Conservation (phyloP, 139 green algal species). For the Chlamydomonas sp. region DNA sequence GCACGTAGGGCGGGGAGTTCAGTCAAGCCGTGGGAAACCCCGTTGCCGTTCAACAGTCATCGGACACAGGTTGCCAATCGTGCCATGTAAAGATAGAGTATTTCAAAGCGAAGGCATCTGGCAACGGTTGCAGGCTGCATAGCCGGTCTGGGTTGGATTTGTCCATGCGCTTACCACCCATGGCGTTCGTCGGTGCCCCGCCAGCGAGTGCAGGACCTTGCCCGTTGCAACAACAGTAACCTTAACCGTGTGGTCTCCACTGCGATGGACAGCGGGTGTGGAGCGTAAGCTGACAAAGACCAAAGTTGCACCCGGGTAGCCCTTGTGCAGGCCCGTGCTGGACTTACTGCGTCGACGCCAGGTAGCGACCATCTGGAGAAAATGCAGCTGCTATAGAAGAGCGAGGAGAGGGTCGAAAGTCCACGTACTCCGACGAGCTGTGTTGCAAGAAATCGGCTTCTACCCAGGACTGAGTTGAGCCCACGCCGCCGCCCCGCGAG, state of each 20-base stretch:
- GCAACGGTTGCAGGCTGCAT: not conserved
- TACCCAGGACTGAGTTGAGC: slow-evolving; percentile 44
- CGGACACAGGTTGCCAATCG: no score
- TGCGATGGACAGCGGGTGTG: slow-evolving; percentile 42
- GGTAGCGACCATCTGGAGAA: slow-evolving; percentile 75
- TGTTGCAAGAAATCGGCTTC: slow-evolving; percentile 74
- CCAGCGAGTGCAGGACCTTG: slow-evolving; percentile 63
- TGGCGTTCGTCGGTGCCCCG: slow-evolving; percentile 86
- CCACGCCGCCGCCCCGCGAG: not conserved
- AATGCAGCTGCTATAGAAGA: slow-evolving; percentile 92
- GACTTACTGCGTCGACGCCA: slow-evolving; percentile 91
- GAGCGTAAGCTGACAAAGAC: not conserved
- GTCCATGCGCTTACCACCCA: slow-evolving; percentile 80
- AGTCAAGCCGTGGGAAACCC: no score
- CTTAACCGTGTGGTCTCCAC: slow-evolving; percentile 95
- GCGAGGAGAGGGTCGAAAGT: slow-evolving; percentile 73
- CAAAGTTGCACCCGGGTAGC: not conserved
- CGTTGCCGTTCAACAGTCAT: no score
- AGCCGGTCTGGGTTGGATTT: no score
- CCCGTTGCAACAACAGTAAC: slow-evolving; percentile 74
- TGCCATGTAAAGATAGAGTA: not conserved
- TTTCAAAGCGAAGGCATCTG: not conserved
- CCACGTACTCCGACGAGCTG: slow-evolving; percentile 69
- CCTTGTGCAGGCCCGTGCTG: not conserved
- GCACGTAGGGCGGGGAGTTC: no score